A percentile compares a stretch with the other conserved stretches of the same genome.
These are phyloP conservation scores for Entomortierella lignicola DNA, from an alignment of 192 early-diverging fungal species.

Conservation along the genomic window DNA sequence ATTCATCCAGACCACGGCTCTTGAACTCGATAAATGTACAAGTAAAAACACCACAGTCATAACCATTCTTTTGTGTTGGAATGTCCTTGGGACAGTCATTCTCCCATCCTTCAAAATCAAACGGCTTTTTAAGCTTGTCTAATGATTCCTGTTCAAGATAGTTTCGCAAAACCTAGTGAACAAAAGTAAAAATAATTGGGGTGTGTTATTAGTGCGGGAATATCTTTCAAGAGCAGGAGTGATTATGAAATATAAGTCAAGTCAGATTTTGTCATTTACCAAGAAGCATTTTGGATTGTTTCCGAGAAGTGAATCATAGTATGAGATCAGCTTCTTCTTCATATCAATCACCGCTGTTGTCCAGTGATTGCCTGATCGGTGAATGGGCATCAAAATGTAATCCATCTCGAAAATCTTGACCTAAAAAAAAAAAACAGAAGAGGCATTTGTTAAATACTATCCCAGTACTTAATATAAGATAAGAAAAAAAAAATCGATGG, in stretches of 20 bases:
- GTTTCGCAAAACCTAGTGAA: slow-evolving; percentile 59
- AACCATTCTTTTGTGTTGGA: slow-evolving; percentile 88
- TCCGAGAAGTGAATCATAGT: slow-evolving; percentile 87
- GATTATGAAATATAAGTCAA: no score
- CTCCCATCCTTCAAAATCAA: slow-evolving; percentile 78
- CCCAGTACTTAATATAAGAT: no score
- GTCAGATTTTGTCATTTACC: slow-evolving; percentile 23
- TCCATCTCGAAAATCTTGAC: slow-evolving; percentile 83
- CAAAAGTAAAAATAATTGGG: no score
- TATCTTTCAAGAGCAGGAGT: no score
- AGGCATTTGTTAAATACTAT: no score
- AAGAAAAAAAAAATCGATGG: no score
- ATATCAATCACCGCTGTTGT: slow-evolving; percentile 58
- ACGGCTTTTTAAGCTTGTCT: slow-evolving; percentile 75
- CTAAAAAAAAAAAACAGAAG: slow-evolving; percentile 14
- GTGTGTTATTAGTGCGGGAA: no score
- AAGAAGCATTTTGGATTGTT: slow-evolving; percentile 64
- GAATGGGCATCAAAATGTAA: slow-evolving; percentile 85
- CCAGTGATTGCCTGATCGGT: slow-evolving; percentile 70
- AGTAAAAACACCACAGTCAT: slow-evolving; percentile 96
- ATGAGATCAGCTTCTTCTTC: slow-evolving; percentile 71
- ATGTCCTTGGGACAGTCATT: slow-evolving; percentile 70
- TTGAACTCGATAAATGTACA: slow-evolving; percentile 87
- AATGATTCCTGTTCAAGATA: slow-evolving; percentile 79
- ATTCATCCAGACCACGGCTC: slow-evolving; percentile 62